Evolutionary conservation across 768 basidiomycete species (phyloP).

Genomic region (Suillus americanus): DNA sequence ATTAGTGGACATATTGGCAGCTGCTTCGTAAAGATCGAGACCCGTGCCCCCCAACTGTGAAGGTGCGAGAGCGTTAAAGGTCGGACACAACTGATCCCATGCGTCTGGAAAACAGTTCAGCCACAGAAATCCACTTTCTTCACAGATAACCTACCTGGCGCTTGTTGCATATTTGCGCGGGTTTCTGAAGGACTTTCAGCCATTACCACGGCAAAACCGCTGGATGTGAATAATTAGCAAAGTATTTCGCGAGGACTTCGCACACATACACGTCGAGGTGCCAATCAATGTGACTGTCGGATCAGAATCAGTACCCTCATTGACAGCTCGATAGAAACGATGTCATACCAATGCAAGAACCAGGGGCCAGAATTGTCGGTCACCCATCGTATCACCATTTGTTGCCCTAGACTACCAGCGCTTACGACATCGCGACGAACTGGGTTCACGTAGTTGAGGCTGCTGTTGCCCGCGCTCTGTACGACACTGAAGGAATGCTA

Average conservation of each 20-base stretch:
- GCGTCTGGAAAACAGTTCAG: conserved; percentile 11
- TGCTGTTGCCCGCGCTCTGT: conserved; percentile 31
- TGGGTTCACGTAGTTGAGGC: conserved; percentile 52
- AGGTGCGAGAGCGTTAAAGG: conserved; percentile 16
- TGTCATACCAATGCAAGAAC: conserved; percentile 19
- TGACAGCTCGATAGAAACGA: neutral
- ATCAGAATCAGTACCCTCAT: neutral
- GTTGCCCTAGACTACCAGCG: conserved; percentile 19
- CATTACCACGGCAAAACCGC: conserved; percentile 32
- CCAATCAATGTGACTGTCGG: conserved; percentile 17
- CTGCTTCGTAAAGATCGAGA: conserved; percentile 13
- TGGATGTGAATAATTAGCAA: neutral
- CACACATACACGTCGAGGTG: conserved; percentile 17
- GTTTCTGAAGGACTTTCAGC: conserved; percentile 22
- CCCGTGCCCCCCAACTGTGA: conserved; percentile 20
- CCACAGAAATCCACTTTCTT: neutral
- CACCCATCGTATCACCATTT: conserved; percentile 44
- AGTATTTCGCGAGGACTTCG: no score
- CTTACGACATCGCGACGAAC: conserved; percentile 46
- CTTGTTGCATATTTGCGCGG: neutral
- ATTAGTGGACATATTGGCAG: conserved; percentile 15
- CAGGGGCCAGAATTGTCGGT: conserved; percentile 56
- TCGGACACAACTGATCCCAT: conserved; percentile 27
- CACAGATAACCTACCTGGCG: neutral
- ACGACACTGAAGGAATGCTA: conserved; percentile 48